Base-by-base conservation (phyloP, 2,329 filamentous ascomycete genomes). In the Sarocladium kiliense region DNA sequence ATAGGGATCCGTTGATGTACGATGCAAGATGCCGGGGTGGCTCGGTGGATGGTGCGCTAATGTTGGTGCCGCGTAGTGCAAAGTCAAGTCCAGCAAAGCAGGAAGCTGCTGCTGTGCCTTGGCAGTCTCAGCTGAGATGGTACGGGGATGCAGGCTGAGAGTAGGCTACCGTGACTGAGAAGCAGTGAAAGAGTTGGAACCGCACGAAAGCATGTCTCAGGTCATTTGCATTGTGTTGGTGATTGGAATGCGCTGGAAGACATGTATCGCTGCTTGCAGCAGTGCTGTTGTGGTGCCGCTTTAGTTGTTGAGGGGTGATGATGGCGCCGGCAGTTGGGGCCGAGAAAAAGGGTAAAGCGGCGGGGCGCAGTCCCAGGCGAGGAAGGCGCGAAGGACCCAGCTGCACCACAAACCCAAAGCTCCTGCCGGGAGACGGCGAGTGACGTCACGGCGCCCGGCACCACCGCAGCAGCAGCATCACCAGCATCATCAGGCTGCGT, bases 361-460 rank as follows among this genome's bases (percentile, higher is more conserved):
- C 41, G 41, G 18, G 41, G 18, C 18, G 16, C 36, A 5, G 36
- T 16, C n/a, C 3, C 14, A 23, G 41, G 5, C 5, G 41, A 44
- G 41, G 18, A 44, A 44, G 21, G 41, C 41, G 41, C 36, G 36
- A 39, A 18, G 36, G 36, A 16, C n/a, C 12, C 36, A 44, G 41
- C 7, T 9, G 21, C 10, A 44, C 41, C 41, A 44, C 41, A 44
- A 44, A 44, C 6, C 44, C 26, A 32, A 36, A 51, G 47, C 27
- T 51, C 16, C 23, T 51, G n/a, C 47, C 30, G 3, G 16, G 5
- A 51, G 18, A 21, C 27, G 47, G 27, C 47, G 27, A 36, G 47
- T 51, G 47, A 51, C 47, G 47, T 51, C 47, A 51, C 27, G 30
- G 7, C 30, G 16, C 11, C 27, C 47, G 27, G 47, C 47, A 51